Evolutionary conservation across 2,329 filamentous ascomycete species (phyloP).

Genomic region (Colletotrichum cuscutae): DNA sequence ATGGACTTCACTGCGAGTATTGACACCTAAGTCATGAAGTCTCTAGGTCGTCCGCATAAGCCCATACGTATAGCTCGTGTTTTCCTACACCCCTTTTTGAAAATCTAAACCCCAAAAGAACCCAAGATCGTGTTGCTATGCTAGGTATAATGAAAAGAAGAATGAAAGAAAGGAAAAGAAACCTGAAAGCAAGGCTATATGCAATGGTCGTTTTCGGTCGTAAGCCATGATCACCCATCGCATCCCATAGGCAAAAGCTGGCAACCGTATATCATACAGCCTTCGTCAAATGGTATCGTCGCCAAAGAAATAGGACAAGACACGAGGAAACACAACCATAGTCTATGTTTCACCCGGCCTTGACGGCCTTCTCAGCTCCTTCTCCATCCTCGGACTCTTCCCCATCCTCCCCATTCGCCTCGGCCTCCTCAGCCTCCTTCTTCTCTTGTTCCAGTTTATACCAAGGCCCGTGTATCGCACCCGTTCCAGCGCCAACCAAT

Average conservation of each 20-base stretch:
- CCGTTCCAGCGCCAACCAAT: conserved; percentile 16
- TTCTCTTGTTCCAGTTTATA: conserved; percentile 12
- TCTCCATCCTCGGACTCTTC: neutral
- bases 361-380: neutral
- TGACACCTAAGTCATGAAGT: neutral
- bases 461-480: conserved; percentile 28
- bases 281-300: neutral
- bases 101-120: neutral
- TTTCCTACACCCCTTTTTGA: neutral
- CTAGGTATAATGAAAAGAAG: neutral
- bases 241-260: neutral
- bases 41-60: neutral
- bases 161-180: neutral
- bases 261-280: neutral
- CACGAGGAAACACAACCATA: too few species aligned
- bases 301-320: neutral
- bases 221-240: neutral
- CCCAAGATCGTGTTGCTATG: neutral
- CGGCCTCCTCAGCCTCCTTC: neutral
- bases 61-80: neutral
- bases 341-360: neutral
- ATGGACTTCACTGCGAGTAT: neutral
- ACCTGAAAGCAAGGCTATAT: neutral
- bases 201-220: neutral
- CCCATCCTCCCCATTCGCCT: neutral